Evolutionary conservation across 768 basidiomycete species (phyloP).

Genomic region (Hygrocybe punicea): DNA sequence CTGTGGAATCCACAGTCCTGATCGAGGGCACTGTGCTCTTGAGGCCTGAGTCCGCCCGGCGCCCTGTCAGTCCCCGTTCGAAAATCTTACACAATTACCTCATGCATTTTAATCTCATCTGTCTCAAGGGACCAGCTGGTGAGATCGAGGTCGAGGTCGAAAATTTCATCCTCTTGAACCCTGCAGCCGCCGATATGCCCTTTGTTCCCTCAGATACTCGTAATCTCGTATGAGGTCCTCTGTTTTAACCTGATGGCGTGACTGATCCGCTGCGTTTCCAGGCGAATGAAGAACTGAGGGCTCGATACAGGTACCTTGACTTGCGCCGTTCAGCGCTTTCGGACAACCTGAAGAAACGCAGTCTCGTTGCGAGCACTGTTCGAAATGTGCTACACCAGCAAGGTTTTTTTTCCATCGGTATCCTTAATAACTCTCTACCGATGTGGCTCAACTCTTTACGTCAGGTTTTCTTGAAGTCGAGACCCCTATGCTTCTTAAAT

Average conservation of each 20-base stretch:
- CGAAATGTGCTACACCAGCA: slow-evolving; percentile 69
- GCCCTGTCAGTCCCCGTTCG: slow-evolving; percentile 46
- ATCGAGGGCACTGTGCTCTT: slow-evolving; percentile 68
- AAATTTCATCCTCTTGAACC: slow-evolving; percentile 71
- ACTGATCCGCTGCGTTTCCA: slow-evolving; percentile 26
- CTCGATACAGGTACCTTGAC: slow-evolving; percentile 86
- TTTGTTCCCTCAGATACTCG: slow-evolving; percentile 78
- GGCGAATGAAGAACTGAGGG: slow-evolving; percentile 84
- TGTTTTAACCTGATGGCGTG: slow-evolving; percentile 7
- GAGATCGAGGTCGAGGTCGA: slow-evolving; percentile 79
- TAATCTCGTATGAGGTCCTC: slow-evolving; percentile 58
- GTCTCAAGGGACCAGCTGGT: slow-evolving; percentile 56
- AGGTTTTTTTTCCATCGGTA: slow-evolving; percentile 42
- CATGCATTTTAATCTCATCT: not conserved
- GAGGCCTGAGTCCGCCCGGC: slow-evolving; percentile 60
- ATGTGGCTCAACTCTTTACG: slow-evolving; percentile 10
- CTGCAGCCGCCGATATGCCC: slow-evolving; percentile 68
- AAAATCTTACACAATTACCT: too few relatives aligned
- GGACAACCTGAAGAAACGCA: slow-evolving; percentile 76
- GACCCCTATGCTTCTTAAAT: slow-evolving; percentile 86
- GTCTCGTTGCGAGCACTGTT: slow-evolving; percentile 74
- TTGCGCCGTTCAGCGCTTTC: slow-evolving; percentile 72
- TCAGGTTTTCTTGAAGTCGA: slow-evolving; percentile 90
- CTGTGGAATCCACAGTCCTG: slow-evolving; percentile 75
- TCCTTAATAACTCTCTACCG: slow-evolving; percentile 4